Percentiles rank a stretch among this genome's conserved stretches.
Conservation (phyloP, 1,284 basidiomycete species). For the Singerocomus rubriflavus region DNA sequence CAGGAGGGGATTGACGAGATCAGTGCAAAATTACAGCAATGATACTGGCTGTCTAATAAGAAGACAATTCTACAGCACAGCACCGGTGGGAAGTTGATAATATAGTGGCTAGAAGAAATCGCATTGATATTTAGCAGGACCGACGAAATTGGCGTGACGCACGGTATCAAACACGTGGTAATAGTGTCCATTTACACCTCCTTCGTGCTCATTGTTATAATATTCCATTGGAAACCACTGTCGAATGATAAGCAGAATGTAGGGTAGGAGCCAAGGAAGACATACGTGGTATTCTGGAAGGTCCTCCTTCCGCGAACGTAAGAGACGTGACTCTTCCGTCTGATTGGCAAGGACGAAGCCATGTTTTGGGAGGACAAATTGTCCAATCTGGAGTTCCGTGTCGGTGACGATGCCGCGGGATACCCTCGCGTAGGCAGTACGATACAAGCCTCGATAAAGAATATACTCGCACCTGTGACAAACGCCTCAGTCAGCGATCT, state of each 20-base stretch:
- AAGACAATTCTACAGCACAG: conserved; percentile 39
- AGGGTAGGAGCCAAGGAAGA: conserved; percentile 8
- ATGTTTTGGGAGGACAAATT: conserved; percentile 71
- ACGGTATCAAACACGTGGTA: conserved; percentile 77
- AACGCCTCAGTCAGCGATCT: neutral
- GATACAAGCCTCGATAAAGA: conserved; percentile 77
- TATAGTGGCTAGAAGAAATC: conserved; percentile 54
- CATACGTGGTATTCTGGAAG: conserved; percentile 62
- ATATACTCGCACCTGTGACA: conserved; percentile 84
- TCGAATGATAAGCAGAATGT: neutral
- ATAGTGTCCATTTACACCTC: conserved; percentile 65
- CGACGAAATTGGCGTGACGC: conserved; percentile 23
- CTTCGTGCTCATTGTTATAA: conserved; percentile 48
- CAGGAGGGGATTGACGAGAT: conserved; percentile 7
- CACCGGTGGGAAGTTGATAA: conserved; percentile 56
- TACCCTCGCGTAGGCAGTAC: conserved; percentile 72
- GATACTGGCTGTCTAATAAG: conserved; percentile 13
- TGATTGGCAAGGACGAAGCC: conserved; percentile 56
- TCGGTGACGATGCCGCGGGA: conserved; percentile 73
- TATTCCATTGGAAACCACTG: conserved; percentile 79
- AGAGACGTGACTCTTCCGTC: conserved; percentile 60
- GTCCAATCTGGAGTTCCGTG: conserved; percentile 77
- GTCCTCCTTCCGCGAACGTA: conserved; percentile 63
- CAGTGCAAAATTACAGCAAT: conserved; percentile 11
- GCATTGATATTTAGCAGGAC: neutral